phyloP scores from a whole-genome alignment of 1,284 basidiomycete species.

The Heterobasidion irregulare region DNA sequence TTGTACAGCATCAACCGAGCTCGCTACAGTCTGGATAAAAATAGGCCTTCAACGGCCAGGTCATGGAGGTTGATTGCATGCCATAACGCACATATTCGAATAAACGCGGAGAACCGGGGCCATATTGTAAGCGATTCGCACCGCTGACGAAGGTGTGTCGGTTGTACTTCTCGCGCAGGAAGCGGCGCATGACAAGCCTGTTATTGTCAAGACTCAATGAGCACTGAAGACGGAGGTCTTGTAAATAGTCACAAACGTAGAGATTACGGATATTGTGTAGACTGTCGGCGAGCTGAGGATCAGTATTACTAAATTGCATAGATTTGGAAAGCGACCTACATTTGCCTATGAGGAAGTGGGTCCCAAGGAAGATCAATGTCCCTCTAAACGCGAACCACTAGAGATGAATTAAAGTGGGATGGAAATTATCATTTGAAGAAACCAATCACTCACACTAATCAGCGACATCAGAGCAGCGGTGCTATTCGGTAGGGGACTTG shows the following conservation, averaged over 20 bases:
- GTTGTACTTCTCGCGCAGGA: neutral
- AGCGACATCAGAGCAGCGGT: neutral
- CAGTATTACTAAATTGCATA: neutral
- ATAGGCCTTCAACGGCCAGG: neutral
- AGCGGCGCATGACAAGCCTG: conserved; percentile 1
- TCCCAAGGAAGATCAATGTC: neutral
- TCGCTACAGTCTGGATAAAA: neutral
- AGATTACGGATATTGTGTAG: neutral
- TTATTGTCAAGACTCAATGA: neutral
- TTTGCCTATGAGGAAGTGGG: neutral
- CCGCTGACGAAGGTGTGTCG: neutral
- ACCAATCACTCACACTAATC: neutral
- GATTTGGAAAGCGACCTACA: neutral
- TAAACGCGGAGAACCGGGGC: neutral
- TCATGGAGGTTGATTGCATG: neutral
- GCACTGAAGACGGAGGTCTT: neutral
- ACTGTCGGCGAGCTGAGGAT: neutral
- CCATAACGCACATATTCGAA: neutral
- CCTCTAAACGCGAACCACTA: conserved; percentile 1
- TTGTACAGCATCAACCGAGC: neutral
- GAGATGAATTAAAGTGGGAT: no score
- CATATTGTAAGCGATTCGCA: neutral
- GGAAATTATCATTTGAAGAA: no score
- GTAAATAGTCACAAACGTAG: neutral
- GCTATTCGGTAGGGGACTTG: neutral